A percentile compares a stretch with the other conserved stretches of the same genome.
These are phyloP conservation scores for Solanum raphanifolium DNA, from an alignment of 257 asterid species.

Conservation along the genomic window DNA sequence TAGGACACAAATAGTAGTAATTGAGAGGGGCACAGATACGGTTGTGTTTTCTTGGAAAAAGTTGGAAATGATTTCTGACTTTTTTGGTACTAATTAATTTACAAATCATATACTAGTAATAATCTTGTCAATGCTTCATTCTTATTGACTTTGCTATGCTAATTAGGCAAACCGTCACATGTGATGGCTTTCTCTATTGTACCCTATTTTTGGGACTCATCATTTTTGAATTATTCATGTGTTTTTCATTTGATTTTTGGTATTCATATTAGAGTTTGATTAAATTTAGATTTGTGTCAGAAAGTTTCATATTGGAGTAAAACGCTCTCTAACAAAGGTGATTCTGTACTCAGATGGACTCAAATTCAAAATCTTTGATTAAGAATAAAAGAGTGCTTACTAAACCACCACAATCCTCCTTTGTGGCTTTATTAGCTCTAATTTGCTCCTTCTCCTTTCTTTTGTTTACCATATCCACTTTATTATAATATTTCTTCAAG, in stretches of 20 bases:
- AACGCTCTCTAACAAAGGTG: no score
- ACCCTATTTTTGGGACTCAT: not conserved
- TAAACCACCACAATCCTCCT: not conserved
- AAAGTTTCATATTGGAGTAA: no score
- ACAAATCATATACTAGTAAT: conserved; percentile 1
- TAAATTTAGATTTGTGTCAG: no score
- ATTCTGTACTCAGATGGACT: not conserved
- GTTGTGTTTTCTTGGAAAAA: conserved; percentile 18
- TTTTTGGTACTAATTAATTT: conserved; percentile 4
- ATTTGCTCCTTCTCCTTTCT: not conserved
- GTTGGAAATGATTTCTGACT: conserved; percentile 16
- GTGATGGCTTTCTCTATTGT: not conserved
- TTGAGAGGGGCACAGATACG: not conserved
- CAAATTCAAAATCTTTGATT: not conserved
- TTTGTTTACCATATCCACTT: not conserved
- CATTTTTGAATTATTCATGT: not conserved
- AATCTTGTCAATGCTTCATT: conserved; percentile 12
- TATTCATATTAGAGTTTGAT: no score
- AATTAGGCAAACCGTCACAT: conserved; percentile 7
- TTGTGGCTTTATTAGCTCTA: not conserved
- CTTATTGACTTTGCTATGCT: conserved; percentile 24
- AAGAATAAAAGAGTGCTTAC: no score
- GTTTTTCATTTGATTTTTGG: no score
- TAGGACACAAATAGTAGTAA: conserved; percentile 18
- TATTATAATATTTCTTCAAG: not conserved